These are phyloP conservation scores for Alnus rubra DNA, from an alignment of 306 rosid species.

Conservation along the genomic window DNA sequence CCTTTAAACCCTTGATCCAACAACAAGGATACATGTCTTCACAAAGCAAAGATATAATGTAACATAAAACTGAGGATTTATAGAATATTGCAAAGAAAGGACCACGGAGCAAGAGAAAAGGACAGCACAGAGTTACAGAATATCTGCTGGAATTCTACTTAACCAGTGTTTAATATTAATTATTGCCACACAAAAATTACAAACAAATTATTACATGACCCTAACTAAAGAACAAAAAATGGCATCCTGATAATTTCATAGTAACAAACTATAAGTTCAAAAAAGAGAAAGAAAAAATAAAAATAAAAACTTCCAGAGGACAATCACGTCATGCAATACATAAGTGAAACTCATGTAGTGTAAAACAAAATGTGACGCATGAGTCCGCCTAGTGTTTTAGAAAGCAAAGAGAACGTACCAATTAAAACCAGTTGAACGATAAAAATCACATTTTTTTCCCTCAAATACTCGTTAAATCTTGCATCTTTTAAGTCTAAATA, in stretches of 20 bases:
- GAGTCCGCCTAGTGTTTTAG: not conserved
- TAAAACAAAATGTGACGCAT: not conserved
- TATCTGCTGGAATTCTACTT: not conserved
- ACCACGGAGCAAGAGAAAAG: not conserved
- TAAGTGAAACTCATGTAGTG: not conserved
- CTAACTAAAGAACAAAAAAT: not conserved
- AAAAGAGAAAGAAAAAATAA: too few species aligned
- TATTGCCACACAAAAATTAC: not conserved
- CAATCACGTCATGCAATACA: not conserved
- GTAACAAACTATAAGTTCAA: too few species aligned
- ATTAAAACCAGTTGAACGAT: not conserved
- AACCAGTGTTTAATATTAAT: not conserved
- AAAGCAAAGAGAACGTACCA: not conserved
- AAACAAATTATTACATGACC: not conserved
- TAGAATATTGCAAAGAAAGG: not conserved
- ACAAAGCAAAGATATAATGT: constrained; percentile 23
- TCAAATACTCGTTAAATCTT: not conserved
- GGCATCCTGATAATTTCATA: not conserved
- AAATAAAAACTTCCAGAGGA: not conserved
- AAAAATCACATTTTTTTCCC: not conserved
- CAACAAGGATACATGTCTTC: constrained; percentile 84
- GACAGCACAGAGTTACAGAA: not conserved
- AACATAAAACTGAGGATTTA: constrained; percentile 11
- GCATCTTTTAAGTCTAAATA: not conserved
- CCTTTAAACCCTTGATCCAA: constrained; percentile 84